Evolutionary conservation across 768 basidiomycete genomes (phyloP).

Genomic region (Suillus weaverae): DNA sequence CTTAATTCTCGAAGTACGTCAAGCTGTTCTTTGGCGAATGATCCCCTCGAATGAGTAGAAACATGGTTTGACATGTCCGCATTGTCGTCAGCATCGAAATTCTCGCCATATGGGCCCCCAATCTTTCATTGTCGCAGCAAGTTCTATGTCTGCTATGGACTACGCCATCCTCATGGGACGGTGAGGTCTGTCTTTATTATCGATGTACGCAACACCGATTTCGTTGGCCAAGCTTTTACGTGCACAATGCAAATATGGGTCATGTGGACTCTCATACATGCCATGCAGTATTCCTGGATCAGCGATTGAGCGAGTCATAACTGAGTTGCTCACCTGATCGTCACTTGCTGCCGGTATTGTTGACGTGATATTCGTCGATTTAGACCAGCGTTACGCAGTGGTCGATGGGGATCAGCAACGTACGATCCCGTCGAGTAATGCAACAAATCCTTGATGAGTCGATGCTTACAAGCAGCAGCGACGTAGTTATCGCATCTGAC

Average conservation of each 20-base stretch:
- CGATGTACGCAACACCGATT: conserved; percentile 16
- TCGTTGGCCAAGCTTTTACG: neutral
- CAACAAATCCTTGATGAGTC: neutral
- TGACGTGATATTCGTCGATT: conserved; percentile 3
- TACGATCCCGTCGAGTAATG: neutral
- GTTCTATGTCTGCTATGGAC: conserved; percentile 18
- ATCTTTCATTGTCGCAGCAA: conserved; percentile 8
- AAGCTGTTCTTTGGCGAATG: conserved; percentile 19
- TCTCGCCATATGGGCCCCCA: neutral
- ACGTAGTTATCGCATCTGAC: neutral
- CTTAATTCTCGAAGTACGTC: conserved; percentile 27
- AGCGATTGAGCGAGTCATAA: neutral
- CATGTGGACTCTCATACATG: neutral
- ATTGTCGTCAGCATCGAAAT: neutral
- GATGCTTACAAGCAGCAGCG: neutral
- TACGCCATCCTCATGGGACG: conserved; percentile 24
- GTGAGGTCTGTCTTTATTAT: conserved; percentile 21
- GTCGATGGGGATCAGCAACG: neutral
- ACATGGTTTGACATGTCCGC: conserved; percentile 11
- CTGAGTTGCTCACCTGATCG: neutral
- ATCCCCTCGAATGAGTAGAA: conserved; percentile 22
- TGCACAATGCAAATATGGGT: neutral
- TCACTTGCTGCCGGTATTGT: neutral
- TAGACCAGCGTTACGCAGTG: neutral
- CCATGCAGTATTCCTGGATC: neutral